These are phyloP conservation scores for Pharus latifolius DNA, from an alignment of 176 grass and related monocot genomes.

Conservation along the genomic window DNA sequence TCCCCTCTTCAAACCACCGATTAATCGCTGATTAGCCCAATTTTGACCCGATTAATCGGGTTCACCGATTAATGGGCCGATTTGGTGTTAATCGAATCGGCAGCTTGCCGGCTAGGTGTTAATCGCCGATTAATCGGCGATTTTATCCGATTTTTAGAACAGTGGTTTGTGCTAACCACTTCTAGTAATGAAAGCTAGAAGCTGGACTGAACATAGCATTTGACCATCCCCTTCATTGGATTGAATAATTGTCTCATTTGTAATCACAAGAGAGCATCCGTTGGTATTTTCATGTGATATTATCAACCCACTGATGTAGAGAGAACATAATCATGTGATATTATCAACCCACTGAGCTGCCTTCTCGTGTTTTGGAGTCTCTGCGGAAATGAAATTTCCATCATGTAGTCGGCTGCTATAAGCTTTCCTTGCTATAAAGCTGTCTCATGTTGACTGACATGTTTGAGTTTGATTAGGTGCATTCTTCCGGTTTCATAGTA, in stretches of 20 bases:
- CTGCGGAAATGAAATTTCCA: neutral
- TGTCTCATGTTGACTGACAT: neutral
- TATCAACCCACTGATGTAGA: neutral
- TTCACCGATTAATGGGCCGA: too few relatives aligned
- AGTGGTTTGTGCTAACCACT: too few relatives aligned
- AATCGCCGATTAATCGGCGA: too few relatives aligned
- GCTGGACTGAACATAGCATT: neutral
- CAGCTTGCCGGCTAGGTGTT: too few relatives aligned
- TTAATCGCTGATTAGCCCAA: too few relatives aligned
- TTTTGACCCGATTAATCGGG: too few relatives aligned
- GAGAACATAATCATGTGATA: neutral
- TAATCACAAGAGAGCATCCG: neutral
- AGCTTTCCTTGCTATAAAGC: neutral
- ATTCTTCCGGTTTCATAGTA: constrained; percentile 58
- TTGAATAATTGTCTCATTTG: neutral
- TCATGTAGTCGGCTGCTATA: neutral
- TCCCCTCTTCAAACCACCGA: too few relatives aligned
- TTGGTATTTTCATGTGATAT: neutral
- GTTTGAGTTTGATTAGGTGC: constrained; percentile 53
- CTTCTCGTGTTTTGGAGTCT: neutral
- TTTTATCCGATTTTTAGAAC: too few relatives aligned
- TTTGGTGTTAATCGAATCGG: too few relatives aligned
- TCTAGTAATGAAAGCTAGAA: neutral
- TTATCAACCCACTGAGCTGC: too few relatives aligned
- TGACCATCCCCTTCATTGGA: neutral